Evolutionary conservation across 2,329 filamentous ascomycete genomes (phyloP).

Genomic region (Plenodomus biglobosus): DNA sequence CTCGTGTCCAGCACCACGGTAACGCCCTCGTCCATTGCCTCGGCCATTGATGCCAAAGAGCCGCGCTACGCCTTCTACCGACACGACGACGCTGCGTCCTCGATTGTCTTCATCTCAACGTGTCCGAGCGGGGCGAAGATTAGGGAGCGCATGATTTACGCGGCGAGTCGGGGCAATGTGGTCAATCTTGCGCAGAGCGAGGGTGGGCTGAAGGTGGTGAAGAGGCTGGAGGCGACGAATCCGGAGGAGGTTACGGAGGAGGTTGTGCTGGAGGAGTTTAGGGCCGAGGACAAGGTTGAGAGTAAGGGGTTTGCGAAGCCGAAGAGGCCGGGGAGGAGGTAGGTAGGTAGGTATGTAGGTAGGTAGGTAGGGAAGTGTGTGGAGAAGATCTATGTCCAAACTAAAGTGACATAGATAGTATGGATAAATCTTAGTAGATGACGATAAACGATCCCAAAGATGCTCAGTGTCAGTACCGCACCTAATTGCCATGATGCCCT

Average conservation of each 20-base stretch:
- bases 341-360: no score
- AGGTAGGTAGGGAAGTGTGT: no score
- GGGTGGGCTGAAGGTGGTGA: slow-evolving; percentile 66
- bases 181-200: slow-evolving; percentile 66
- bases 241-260: slow-evolving; percentile 71
- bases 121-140: slow-evolving; percentile 72
- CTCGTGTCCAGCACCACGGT: slow-evolving; percentile 59
- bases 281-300: slow-evolving; percentile 67
- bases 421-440: no score
- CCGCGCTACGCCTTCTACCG: slow-evolving; percentile 80
- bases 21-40: slow-evolving; percentile 60
- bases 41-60: slow-evolving; percentile 65
- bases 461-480: no score
- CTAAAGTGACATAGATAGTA: no score
- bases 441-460: no score
- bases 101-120: slow-evolving; percentile 78
- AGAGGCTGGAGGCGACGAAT: slow-evolving; percentile 67
- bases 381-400: no score
- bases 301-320: slow-evolving; percentile 74
- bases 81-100: slow-evolving; percentile 60
- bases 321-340: slow-evolving; percentile 71
- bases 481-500: no score
- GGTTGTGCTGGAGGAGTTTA: slow-evolving; percentile 65
- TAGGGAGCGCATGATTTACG: slow-evolving; percentile 85
- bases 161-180: slow-evolving; percentile 62